Evolutionary conservation across 1,284 basidiomycete species (phyloP).

Genomic region (Puccinia novopanici): DNA sequence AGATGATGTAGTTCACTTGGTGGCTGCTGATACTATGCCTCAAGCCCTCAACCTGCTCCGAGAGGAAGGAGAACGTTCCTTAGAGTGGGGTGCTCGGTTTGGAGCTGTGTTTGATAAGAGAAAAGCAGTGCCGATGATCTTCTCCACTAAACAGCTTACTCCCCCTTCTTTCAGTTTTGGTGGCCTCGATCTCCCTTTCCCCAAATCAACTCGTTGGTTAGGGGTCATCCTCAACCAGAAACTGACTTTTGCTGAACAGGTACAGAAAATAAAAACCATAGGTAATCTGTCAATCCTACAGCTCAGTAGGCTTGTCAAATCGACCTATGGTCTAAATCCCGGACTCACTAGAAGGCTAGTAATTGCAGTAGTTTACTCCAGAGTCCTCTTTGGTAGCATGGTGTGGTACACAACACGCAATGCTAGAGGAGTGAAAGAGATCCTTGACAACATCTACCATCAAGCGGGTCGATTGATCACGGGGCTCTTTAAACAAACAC

Average conservation of each 20-base stretch:
- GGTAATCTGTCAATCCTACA: not conserved
- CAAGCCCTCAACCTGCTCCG: not conserved
- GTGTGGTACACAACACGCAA: conserved; percentile 19
- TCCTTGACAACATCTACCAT: not conserved
- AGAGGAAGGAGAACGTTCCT: not conserved
- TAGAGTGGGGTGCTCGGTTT: not conserved
- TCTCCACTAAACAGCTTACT: not conserved
- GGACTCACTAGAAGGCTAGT: not conserved
- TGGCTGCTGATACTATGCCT: not conserved
- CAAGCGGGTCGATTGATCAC: not conserved
- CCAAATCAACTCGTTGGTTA: conserved; percentile 56
- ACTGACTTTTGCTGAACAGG: conserved; percentile 57
- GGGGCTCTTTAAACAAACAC: not conserved
- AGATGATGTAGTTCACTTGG: conserved; percentile 23
- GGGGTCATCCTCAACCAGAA: conserved; percentile 57
- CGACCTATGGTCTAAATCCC: conserved; percentile 15
- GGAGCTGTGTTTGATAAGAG: conserved; percentile 28
- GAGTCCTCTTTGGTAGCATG: conserved; percentile 29
- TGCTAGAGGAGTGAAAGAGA: not conserved
- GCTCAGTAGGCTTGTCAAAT: not conserved
- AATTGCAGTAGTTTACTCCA: not conserved
- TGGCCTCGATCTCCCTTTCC: not conserved
- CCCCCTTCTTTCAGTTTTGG: conserved; percentile 3
- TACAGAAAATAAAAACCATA: conserved; percentile 1
- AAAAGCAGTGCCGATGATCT: conserved; percentile 7